Evolutionary conservation across 2,329 filamentous ascomycete species (phyloP), one percentile per base, ranked within the genome.

Genomic region (Sphaerulina musiva): DNA sequence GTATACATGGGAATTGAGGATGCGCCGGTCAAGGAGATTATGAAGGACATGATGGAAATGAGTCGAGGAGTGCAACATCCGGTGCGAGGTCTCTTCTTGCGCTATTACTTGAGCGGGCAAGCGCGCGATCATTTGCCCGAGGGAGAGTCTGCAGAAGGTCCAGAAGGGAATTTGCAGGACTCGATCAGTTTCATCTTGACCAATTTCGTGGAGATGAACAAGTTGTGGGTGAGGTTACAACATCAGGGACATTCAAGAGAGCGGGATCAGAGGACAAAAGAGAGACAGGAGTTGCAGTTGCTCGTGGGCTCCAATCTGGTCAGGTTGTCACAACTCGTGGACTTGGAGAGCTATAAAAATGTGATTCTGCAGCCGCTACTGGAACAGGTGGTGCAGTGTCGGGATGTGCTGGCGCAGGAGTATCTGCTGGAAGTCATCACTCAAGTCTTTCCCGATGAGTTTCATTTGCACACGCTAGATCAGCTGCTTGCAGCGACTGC

Each of bases 31-130:
- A 98, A 98, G 75, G 93, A 98, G 77, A 89, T 98, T 59, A 98
- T 98, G 93, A 98, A 98, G 75, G 93, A 98, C 72, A 98, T 98
- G 93, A 98, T 98, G 93, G 93, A 98, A 73, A 98, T 98, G 93
- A 97, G 90, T 73, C 83, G 93, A 59, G 93, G 93, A 53, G 91
- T 98, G 20, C 93, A 98, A 69, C 93, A 98, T 72, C 93, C 93
- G 12, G 91, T 96, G 59, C 88, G 93, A 54, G 93, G 93, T 14
- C 78, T 98, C 52, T 98, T 98, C 70, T 75, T 98, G 66, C 85
- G 93, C 68, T 98, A 98, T 74, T 98, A 96, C 69, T 81, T 98
- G 48, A 93, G 89, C 23, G 92, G 93, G 38, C 93, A 98, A 75
- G 92, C 93, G 39, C 82, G 93, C 66, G 93, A 98, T 72, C 84